phyloP scores from a whole-genome alignment of 768 basidiomycete species.

The Dacryopinax primogenitus region DNA sequence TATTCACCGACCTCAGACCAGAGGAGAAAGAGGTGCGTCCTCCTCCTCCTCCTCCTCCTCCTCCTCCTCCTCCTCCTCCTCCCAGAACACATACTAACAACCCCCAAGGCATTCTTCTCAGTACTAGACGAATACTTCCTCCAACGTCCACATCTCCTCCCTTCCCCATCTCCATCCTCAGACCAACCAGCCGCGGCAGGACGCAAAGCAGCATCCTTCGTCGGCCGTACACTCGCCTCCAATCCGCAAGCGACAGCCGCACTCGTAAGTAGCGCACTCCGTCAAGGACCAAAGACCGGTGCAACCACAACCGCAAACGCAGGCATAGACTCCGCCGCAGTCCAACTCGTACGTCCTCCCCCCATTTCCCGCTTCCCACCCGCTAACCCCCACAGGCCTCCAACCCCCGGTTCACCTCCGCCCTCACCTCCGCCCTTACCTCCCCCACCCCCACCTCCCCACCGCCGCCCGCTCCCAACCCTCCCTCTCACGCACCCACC shows the following conservation, averaged over 20 bases:
- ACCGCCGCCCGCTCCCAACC: neutral
- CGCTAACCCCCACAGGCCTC: neutral
- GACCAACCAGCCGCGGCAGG: neutral
- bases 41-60: neutral
- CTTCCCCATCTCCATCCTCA: neutral
- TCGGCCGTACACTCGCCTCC: neutral
- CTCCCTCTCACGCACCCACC: neutral
- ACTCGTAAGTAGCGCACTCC: neutral
- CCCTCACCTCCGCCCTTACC: neutral
- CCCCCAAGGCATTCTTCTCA: neutral
- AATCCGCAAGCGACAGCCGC: neutral
- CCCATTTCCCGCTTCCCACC: neutral
- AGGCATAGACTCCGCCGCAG: neutral
- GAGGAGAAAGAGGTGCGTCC: neutral
- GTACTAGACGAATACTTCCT: neutral
- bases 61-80: neutral
- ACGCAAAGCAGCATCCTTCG: neutral
- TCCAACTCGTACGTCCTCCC: neutral
- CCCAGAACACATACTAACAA: neutral
- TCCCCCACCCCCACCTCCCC: neutral
- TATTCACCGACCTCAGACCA: neutral
- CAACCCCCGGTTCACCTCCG: neutral
- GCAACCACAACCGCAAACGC: no score
- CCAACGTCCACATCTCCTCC: slow-evolving; percentile 2
- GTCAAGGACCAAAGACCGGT: no score